Percentiles rank a stretch among this genome's conserved stretches.
Conservation (phyloP, 768 basidiomycete species). For the Pleurotus pulmonarius region DNA sequence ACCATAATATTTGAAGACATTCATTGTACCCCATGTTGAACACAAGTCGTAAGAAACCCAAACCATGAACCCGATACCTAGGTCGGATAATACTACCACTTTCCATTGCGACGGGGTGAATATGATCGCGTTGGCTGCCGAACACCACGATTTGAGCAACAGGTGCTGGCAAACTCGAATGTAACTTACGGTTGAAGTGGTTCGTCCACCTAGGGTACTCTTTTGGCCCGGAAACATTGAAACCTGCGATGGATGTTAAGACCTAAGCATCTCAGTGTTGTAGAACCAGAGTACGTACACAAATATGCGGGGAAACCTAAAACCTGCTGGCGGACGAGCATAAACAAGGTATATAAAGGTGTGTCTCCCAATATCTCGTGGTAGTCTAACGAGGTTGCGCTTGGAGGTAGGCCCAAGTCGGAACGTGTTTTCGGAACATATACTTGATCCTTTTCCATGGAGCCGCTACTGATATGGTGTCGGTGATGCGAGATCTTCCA, state of each 20-base stretch:
- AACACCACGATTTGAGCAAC: not conserved
- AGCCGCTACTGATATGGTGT: slow-evolving; percentile 10
- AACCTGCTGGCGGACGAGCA: slow-evolving; percentile 35
- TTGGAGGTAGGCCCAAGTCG: slow-evolving; percentile 28
- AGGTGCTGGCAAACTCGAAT: not conserved
- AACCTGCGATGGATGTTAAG: slow-evolving; percentile 21
- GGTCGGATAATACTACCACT: not conserved
- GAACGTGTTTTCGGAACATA: slow-evolving; percentile 26
- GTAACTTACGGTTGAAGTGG: slow-evolving; percentile 30
- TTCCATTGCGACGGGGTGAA: not conserved
- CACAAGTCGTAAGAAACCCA: not conserved
- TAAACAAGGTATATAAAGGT: slow-evolving; percentile 35
- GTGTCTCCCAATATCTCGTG: slow-evolving; percentile 40
- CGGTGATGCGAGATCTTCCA: slow-evolving; percentile 19
- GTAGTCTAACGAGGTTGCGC: slow-evolving; percentile 19
- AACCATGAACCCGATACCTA: not conserved
- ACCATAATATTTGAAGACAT: not conserved
- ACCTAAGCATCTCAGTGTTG: not conserved
- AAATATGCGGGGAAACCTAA: slow-evolving; percentile 43
- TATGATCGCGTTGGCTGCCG: not conserved
- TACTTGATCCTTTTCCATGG: slow-evolving; percentile 10
- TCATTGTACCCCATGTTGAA: not conserved
- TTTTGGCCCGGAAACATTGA: slow-evolving; percentile 34
- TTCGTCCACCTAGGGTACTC: slow-evolving; percentile 35
- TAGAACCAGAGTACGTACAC: slow-evolving; percentile 17